These are phyloP conservation scores for Pythium phragmiticola DNA, from an alignment of 352 stramenopile genomes.

Conservation along the genomic window DNA sequence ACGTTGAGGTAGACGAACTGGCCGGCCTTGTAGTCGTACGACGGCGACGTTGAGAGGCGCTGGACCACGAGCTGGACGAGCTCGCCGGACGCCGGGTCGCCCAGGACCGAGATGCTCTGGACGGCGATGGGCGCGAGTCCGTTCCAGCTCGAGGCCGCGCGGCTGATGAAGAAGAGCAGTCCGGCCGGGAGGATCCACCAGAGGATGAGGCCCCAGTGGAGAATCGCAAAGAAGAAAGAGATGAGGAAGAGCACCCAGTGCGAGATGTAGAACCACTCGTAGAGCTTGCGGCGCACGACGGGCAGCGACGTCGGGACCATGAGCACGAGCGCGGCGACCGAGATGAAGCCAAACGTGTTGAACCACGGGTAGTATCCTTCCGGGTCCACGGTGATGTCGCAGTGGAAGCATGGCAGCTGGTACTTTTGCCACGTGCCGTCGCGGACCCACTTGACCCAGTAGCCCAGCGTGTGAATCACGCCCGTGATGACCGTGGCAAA, in stretches of 20 bases:
- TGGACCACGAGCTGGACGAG: constrained; percentile 39
- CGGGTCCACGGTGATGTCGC: constrained; percentile 14
- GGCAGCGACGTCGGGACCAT: constrained; percentile 37
- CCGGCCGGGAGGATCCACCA: constrained; percentile 40
- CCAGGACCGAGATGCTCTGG: no score
- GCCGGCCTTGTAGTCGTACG: constrained; percentile 28
- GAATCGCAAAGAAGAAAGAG: constrained; percentile 35
- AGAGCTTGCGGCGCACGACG: constrained; percentile 33
- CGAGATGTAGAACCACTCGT: constrained; percentile 42
- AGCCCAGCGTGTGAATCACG: constrained; percentile 27
- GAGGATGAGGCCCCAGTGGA: constrained; percentile 37
- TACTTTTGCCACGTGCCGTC: constrained; percentile 23
- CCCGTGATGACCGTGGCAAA: constrained; percentile 26
- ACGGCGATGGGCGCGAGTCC: constrained; percentile 19
- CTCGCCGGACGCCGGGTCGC: constrained; percentile 5
- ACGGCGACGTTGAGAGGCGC: constrained; percentile 10
- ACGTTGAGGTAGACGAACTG: constrained; percentile 49
- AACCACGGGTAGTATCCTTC: constrained; percentile 34
- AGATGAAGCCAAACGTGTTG: constrained; percentile 41
- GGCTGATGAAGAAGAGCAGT: constrained; percentile 35
- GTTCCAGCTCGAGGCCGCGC: constrained; percentile 29
- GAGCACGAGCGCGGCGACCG: constrained; percentile 36
- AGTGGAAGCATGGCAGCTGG: constrained; percentile 40
- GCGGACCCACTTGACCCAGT: constrained; percentile 31
- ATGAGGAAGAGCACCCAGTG: constrained; percentile 37